Evolutionary conservation across 495 filamentous ascomycete genomes (phyloP), one percentile per base, ranked within the genome.

Genomic region (Delitschia confertaspora): DNA sequence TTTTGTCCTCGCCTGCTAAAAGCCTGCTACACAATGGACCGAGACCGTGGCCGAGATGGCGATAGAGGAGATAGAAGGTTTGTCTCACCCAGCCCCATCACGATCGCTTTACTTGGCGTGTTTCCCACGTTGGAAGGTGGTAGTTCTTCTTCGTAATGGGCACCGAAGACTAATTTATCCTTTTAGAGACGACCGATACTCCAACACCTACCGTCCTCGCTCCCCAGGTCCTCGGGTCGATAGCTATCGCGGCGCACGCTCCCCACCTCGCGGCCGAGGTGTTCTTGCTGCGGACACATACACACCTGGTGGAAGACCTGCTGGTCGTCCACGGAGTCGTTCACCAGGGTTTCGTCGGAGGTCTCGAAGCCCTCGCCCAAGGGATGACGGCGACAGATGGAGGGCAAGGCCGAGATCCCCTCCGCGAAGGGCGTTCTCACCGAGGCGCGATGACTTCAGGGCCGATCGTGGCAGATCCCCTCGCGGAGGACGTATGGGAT

Each of bases 401-500:
- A 50, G 58, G 32, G 60, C 45, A 8, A 45, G 63, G 26, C 58
- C 59, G 24, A 41, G 65, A 19, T 69, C 65, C 18, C 65, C 65
- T 4, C 55, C 56, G 6, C 61, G 61, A 9, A 48, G 62, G 6
- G 48, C 22, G 17, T 59, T 38, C 31, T 64, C 59, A 10, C 60
- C 62, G 3, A 37, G 53, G 17, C 47, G 61, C 8, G 58, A 59
- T 29, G 45, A 57, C 8, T 55, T 39, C 34, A 38, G 49, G 32
- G 33, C 47, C 18, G 58, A 61, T n/a, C 60, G 55, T 42, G 45
- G 1, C 2, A 40, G 61, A 33, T 60, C 60, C 8, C 55, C 60
- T 25, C 24, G 35, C 14, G 38, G 45, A 25, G 27, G 16, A 7
- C n/a, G n/a, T n/a, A n/a, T n/a, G n/a, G 45, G n/a, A 33, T 50